phyloP scores from a whole-genome alignment of 164 flowering plant species.

The Umbilicus rupestris region DNA sequence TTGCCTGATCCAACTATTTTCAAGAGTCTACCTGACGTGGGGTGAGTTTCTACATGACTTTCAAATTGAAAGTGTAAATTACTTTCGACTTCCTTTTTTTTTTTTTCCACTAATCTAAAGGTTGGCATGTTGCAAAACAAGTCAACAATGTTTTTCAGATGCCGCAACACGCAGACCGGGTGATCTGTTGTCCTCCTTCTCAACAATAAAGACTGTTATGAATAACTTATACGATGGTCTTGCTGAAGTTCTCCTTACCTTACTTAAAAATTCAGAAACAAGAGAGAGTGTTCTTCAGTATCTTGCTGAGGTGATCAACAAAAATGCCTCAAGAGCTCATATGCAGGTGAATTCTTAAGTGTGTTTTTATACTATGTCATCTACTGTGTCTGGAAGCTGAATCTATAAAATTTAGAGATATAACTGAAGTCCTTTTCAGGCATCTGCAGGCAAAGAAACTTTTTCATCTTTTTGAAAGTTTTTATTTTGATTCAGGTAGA shows the following conservation, averaged over 20 bases:
- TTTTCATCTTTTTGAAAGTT: conserved; percentile 1
- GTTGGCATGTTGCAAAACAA: conserved; percentile 19
- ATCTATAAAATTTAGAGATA: neutral
- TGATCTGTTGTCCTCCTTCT: conserved; percentile 74
- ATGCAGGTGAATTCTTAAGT: conserved; percentile 48
- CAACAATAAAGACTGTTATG: conserved; percentile 82
- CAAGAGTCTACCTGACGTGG: conserved; percentile 89
- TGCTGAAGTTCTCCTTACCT: conserved; percentile 56
- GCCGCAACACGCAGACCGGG: conserved; percentile 72
- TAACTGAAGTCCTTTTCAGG: neutral
- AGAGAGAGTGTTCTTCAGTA: conserved; percentile 78
- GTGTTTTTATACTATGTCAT: neutral
- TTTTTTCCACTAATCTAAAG: conserved; percentile 8
- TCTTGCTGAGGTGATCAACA: conserved; percentile 80
- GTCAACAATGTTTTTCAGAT: conserved; percentile 89
- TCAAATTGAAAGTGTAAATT: neutral
- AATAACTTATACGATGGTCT: conserved; percentile 71
- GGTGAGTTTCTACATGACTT: conserved; percentile 41
- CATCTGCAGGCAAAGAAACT: neutral
- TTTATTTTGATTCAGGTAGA: conserved; percentile 53
- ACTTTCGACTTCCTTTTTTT: too few relatives aligned
- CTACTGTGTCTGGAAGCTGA: neutral
- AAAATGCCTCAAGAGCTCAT: conserved; percentile 80
- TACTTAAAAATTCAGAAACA: conserved; percentile 63
- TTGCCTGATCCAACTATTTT: conserved; percentile 75